Evolutionary conservation across 441 rosid species (phyloP).

Genomic region (Populus trichocarpa): DNA sequence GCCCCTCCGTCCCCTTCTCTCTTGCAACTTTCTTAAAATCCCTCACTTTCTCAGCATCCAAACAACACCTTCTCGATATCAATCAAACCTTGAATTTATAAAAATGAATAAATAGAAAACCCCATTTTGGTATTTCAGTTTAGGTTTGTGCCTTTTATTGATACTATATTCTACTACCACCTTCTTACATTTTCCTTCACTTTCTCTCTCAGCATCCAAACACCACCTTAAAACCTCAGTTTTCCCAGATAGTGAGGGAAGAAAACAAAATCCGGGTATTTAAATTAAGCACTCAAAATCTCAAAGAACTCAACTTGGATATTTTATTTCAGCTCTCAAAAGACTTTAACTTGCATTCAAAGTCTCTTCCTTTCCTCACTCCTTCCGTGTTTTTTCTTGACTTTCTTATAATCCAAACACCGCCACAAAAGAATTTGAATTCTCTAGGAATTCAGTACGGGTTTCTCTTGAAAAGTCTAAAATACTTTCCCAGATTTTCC

Average conservation of each 20-base stretch:
- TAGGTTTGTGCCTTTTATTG: background rate
- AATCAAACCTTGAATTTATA: background rate
- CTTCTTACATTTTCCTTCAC: background rate
- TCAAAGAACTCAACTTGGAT: background rate
- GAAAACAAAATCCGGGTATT: background rate
- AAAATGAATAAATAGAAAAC: background rate
- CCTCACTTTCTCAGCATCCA: slow-evolving; percentile 16
- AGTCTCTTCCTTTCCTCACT: background rate
- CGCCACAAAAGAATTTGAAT: background rate
- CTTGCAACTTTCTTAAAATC: background rate
- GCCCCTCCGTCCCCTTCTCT: background rate
- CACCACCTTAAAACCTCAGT: background rate
- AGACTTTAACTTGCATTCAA: background rate
- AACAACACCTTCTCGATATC: background rate
- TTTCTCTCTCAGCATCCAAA: background rate
- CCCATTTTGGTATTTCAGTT: background rate
- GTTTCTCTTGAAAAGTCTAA: background rate
- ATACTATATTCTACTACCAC: background rate
- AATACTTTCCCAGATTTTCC: background rate
- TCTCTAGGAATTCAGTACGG: background rate
- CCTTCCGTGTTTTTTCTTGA: background rate
- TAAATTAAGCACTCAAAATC: slow-evolving; percentile 1
- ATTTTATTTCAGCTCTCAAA: background rate
- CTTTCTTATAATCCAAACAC: slow-evolving; percentile 8
- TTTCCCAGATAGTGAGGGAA: background rate